phyloP scores from a whole-genome alignment of 78 protist genomes.

The Dictyostelium capitatum region DNA sequence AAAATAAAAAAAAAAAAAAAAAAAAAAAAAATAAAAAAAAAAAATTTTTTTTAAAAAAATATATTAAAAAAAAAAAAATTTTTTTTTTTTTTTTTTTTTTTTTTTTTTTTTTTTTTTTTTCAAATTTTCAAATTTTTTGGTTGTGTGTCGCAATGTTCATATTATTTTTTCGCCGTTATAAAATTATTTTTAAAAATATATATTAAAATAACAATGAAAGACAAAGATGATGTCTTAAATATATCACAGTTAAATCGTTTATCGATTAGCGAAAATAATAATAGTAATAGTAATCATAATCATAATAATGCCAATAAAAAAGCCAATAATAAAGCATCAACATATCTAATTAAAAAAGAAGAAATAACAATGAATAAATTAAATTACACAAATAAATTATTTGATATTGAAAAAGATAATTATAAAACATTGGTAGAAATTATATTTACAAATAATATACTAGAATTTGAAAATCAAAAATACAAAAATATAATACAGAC shows the following conservation, averaged over 20 bases:
- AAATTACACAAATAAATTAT: constrained; percentile 1
- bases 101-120: neutral
- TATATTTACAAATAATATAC: neutral
- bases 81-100: neutral
- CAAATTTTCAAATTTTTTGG: neutral
- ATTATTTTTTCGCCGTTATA: too few species aligned
- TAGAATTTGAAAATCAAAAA: neutral
- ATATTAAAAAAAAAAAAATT: too few species aligned
- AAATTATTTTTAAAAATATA: neutral
- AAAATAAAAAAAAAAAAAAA: neutral
- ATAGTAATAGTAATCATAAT: neutral
- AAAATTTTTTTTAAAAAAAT: neutral
- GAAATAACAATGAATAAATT: constrained; percentile 13
- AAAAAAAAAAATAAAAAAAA: neutral
- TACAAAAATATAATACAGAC: neutral
- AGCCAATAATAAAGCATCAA: neutral
- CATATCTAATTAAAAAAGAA: constrained; percentile 2
- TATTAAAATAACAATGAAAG: neutral
- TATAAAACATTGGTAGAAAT: neutral
- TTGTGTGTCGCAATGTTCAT: too few species aligned
- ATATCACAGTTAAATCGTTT: neutral
- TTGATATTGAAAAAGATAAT: constrained; percentile 15
- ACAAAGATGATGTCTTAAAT: neutral
- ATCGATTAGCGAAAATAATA: neutral
- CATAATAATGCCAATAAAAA: too few species aligned